phyloP scores from a whole-genome alignment of 257 asterid species.

The Nicotiana attenuata region DNA sequence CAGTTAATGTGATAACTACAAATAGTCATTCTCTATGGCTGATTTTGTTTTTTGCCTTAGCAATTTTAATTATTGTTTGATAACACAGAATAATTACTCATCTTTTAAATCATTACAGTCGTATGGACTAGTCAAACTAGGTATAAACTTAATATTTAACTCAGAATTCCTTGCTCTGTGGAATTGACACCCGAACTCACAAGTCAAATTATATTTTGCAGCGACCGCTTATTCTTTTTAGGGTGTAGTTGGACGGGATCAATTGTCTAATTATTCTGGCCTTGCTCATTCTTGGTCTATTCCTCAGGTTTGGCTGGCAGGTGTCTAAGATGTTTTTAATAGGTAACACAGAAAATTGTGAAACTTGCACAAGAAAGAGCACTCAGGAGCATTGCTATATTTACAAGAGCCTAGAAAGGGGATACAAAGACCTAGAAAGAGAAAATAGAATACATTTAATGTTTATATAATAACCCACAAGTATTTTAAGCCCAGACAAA shows the following conservation, averaged over 20 bases:
- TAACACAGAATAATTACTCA: background rate
- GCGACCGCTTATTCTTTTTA: background rate
- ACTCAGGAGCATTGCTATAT: background rate
- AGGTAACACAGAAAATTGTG: background rate
- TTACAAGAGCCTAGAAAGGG: background rate
- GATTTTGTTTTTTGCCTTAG: background rate
- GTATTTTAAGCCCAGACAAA: background rate
- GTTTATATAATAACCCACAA: background rate
- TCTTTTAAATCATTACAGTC: background rate
- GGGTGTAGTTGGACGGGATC: background rate
- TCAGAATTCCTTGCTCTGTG: background rate
- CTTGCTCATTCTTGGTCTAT: background rate
- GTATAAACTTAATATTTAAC: background rate
- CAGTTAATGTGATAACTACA: constrained; percentile 19
- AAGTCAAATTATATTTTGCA: background rate
- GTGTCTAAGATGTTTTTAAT: background rate
- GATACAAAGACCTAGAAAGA: background rate
- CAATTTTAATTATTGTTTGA: background rate
- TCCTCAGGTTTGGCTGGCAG: background rate
- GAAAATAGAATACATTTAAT: background rate
- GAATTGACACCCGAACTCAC: background rate
- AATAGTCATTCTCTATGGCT: constrained; percentile 4
- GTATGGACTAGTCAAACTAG: background rate
- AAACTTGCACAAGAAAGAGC: background rate
- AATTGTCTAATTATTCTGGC: background rate